Evolutionary conservation across 805 yeast genomes (phyloP), one percentile per base, ranked within the genome.

Genomic region (Starmera quercuum): DNA sequence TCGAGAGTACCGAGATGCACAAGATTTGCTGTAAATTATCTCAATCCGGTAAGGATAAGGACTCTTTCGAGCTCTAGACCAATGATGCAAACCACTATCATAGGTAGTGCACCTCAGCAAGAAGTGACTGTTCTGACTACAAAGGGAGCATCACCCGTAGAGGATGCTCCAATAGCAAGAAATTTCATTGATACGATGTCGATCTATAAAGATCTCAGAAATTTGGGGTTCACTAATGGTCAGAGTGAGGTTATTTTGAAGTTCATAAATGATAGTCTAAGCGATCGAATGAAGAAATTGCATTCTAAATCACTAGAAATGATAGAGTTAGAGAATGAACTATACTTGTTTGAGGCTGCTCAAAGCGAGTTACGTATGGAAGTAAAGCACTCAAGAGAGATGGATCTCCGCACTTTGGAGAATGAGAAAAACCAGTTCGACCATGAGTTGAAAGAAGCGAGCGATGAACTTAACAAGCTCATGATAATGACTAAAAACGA

Each of bases 331-430:
- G 95, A 88, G 42, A 90, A 88, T 48, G 96, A 90, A 47, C 71
- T 75, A 16, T 92, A 90, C 51, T 59, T 92, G 11, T 88, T 86
- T 54, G 90, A 87, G 52, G 94, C 96, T 21, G 95, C 96, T 0
- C 85, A 85, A 40, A 80, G 88, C 35, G 97, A 90, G 54, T 59
- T 90, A 24, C 59, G 81, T 31, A 84, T 82, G 29, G 95, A 87
- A 46, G 73, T 87, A 17, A 76, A 80, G 26, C 69, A 78, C 26
- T 71, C 81, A 20, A 63, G 97, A 43, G 87, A 81, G 41, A 62
- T 66, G 10, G 83, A 84, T 40, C 64, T 82, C 34, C 78, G 77
- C 43, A 80, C 78, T 34, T 65, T 80, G 34, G 75, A 81, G 16
- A 71, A 76, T 38, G 75, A 77, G 30, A 71, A 82, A 27, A 78